Conservation (phyloP, 2,329 filamentous ascomycete species). For the Alternaria incomplexa region DNA sequence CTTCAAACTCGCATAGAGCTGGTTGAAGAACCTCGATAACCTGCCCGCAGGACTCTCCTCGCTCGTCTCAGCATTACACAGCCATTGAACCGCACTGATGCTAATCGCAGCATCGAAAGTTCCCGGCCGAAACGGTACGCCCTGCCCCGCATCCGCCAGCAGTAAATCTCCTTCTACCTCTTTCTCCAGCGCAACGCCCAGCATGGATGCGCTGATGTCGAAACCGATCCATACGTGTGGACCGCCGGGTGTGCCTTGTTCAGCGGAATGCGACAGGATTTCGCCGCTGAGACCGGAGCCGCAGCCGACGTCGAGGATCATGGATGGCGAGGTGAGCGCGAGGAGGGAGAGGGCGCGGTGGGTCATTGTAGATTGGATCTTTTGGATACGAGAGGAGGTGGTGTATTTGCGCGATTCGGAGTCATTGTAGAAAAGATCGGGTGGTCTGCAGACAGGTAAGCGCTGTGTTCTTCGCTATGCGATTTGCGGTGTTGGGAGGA, state of each 20-base stretch:
- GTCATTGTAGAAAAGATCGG: slow-evolving; percentile 98
- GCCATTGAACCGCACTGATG: slow-evolving; percentile 97
- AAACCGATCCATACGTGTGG: slow-evolving; percentile 97
- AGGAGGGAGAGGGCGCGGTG: slow-evolving; percentile 91
- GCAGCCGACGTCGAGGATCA: slow-evolving; percentile 97
- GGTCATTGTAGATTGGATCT: slow-evolving; percentile 95
- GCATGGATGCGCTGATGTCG: slow-evolving; percentile 94
- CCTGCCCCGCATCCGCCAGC: slow-evolving; percentile 93
- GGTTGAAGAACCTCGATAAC: slow-evolving; percentile 87
- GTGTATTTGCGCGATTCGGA: slow-evolving; percentile 96
- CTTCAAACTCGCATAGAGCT: slow-evolving; percentile 81
- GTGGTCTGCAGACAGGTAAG: slow-evolving; percentile 65
- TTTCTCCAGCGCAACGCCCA: slow-evolving; percentile 89
- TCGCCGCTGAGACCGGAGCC: slow-evolving; percentile 93
- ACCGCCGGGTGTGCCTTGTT: slow-evolving; percentile 69
- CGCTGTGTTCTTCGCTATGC: neutral
- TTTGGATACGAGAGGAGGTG: slow-evolving; percentile 91
- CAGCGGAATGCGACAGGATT: slow-evolving; percentile 77
- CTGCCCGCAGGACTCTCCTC: slow-evolving; percentile 82
- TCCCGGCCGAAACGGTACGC: slow-evolving; percentile 89
- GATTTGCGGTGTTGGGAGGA: slow-evolving; percentile 8
- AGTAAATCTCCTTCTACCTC: slow-evolving; percentile 95
- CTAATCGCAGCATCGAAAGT: slow-evolving; percentile 94
- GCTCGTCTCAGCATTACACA: slow-evolving; percentile 92
- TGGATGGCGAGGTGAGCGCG: slow-evolving; percentile 75